Conservation (phyloP, 2,329 filamentous ascomycete genomes). For the Fusarium sacchari region DNA sequence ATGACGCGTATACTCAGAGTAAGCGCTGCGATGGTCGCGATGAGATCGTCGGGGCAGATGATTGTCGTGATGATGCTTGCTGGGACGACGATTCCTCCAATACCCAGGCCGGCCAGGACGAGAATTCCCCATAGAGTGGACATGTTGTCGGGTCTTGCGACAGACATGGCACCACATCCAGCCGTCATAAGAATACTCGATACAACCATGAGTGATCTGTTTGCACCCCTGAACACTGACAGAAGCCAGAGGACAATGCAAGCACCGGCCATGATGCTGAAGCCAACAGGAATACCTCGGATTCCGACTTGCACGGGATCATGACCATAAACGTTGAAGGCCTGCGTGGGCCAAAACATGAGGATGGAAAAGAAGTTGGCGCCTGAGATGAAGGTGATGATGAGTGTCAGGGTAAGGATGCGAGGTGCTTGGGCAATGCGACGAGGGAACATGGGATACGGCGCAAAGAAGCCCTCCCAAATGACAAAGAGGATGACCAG, state of each 20-base stretch:
- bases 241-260: background rate
- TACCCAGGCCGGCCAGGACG: background rate
- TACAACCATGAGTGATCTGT: background rate
- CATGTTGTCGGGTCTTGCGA: background rate
- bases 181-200: background rate
- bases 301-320: background rate
- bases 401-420: background rate
- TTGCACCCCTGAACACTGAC: background rate
- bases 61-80: background rate
- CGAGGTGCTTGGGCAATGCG: background rate
- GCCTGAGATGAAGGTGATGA: background rate
- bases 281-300: background rate
- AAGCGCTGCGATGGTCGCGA: background rate
- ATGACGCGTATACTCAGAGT: background rate
- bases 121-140: background rate
- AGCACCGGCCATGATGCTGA: background rate
- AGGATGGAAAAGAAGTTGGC: background rate
- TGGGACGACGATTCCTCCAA: background rate
- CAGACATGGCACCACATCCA: background rate
- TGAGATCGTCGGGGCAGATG: background rate
- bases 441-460: background rate
- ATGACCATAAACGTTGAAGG: background rate
- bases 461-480: background rate
- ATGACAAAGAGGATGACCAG: background rate
- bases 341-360: background rate